These are phyloP conservation scores for Lepraria neglecta DNA, from an alignment of 495 filamentous ascomycete species.

Conservation along the genomic window DNA sequence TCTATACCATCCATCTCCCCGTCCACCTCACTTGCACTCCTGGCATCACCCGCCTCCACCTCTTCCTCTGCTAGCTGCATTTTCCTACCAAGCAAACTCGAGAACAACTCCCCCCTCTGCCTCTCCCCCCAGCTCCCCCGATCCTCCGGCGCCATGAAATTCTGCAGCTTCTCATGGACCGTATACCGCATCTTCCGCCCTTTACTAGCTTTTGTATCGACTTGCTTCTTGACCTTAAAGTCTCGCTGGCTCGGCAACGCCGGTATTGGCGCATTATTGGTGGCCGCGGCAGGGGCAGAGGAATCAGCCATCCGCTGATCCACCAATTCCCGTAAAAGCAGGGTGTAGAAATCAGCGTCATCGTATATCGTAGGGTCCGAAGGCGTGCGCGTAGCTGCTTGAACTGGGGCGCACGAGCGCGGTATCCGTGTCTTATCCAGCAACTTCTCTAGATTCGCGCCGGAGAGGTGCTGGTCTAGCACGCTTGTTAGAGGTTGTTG, in stretches of 20 bases:
- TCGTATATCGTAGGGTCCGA: constrained; percentile 59
- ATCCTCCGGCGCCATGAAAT: constrained; percentile 95
- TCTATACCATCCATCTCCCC: constrained; percentile 39
- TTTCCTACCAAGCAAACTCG: constrained; percentile 76
- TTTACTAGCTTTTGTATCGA: constrained; percentile 93
- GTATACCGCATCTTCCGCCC: constrained; percentile 87
- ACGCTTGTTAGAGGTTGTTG: constrained; percentile 62
- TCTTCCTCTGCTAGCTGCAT: constrained; percentile 65
- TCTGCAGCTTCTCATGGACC: constrained; percentile 93
- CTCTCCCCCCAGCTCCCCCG: constrained; percentile 65
- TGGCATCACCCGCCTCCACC: constrained; percentile 44
- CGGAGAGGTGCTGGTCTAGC: constrained; percentile 63
- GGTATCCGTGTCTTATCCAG: constrained; percentile 58
- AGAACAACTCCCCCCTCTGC: constrained; percentile 82
- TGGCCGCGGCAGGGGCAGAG: background rate
- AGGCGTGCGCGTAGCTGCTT: constrained; percentile 38
- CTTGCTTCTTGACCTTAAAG: constrained; percentile 59
- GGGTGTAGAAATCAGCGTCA: constrained; percentile 88
- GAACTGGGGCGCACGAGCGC: constrained; percentile 65
- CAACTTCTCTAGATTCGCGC: constrained; percentile 57
- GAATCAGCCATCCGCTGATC: constrained; percentile 61
- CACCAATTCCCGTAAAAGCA: constrained; percentile 84
- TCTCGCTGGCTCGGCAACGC: constrained; percentile 27
- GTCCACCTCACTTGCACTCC: constrained; percentile 49
- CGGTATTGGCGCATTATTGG: background rate